Percentiles rank a stretch among this genome's conserved stretches.
Evolutionary conservation across 2,329 filamentous ascomycete species (phyloP).

Genomic region (Seiridium unicorne): DNA sequence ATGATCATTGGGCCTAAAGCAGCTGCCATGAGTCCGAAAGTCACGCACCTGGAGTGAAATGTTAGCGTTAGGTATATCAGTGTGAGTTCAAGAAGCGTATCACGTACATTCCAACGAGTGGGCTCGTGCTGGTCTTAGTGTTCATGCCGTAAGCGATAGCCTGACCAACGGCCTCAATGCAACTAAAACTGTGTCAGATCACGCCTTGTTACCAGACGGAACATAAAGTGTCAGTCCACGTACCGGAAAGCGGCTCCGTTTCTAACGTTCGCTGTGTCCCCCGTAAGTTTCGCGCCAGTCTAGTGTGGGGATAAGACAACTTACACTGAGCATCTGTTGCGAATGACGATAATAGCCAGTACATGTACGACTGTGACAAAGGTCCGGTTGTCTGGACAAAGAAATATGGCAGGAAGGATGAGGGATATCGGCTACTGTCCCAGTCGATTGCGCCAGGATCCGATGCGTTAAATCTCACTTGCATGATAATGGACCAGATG

Average conservation of each 20-base stretch:
- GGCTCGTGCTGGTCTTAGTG: slow-evolving; percentile 33
- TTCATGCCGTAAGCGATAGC: slow-evolving; percentile 40
- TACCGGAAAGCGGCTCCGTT: slow-evolving; percentile 37
- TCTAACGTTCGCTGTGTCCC: slow-evolving; percentile 33
- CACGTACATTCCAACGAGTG: slow-evolving; percentile 36
- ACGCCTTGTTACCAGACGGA: background rate
- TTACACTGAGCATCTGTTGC: slow-evolving; percentile 37
- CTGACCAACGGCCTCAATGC: slow-evolving; percentile 37
- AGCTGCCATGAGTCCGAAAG: slow-evolving; percentile 34
- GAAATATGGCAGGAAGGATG: slow-evolving; percentile 45
- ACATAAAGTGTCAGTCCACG: background rate
- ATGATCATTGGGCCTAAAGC: slow-evolving; percentile 34
- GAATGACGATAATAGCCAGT: slow-evolving; percentile 41
- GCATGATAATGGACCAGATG: slow-evolving; percentile 49
- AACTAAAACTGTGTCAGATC: slow-evolving; percentile 9
- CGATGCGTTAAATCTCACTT: slow-evolving; percentile 34
- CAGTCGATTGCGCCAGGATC: slow-evolving; percentile 44
- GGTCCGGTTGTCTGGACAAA: slow-evolving; percentile 42
- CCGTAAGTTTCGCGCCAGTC: too few species aligned
- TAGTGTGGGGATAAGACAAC: background rate
- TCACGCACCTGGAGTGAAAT: slow-evolving; percentile 28
- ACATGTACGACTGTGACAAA: slow-evolving; percentile 42
- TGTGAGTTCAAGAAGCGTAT: background rate
- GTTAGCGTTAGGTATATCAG: background rate
- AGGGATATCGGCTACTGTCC: slow-evolving; percentile 39